These are phyloP conservation scores for Neonectria sp. DNA, from an alignment of 2,329 filamentous ascomycete species.

Conservation along the genomic window DNA sequence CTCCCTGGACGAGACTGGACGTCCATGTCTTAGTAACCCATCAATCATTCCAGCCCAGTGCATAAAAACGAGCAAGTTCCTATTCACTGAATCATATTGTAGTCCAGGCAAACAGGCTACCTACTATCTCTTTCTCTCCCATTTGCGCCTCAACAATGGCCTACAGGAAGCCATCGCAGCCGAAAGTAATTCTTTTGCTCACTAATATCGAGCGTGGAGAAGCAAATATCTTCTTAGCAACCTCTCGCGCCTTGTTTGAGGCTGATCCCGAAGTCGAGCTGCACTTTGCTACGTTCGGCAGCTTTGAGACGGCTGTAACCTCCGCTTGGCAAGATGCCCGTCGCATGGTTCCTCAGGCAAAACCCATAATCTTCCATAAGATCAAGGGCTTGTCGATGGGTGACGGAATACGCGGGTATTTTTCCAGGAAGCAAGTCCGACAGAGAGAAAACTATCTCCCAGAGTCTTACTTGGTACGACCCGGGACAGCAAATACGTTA, in stretches of 20 bases:
- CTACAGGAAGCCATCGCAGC: neutral
- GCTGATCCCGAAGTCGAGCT: slow-evolving; percentile 54
- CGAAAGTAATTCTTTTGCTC: slow-evolving; percentile 56
- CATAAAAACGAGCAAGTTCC: neutral
- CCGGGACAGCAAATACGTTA: slow-evolving; percentile 42
- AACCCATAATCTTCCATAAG: slow-evolving; percentile 48
- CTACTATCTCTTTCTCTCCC: neutral
- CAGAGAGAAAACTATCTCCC: slow-evolving; percentile 9
- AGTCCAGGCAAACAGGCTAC: no score
- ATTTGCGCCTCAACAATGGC: slow-evolving; percentile 5
- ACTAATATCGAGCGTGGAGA: slow-evolving; percentile 63
- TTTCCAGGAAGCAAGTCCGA: slow-evolving; percentile 1
- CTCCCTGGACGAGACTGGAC: neutral
- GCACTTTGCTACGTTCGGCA: slow-evolving; percentile 61
- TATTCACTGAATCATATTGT: neutral
- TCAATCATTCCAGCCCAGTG: neutral
- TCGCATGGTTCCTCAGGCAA: slow-evolving; percentile 2
- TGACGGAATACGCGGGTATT: slow-evolving; percentile 27
- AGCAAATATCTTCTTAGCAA: slow-evolving; percentile 62
- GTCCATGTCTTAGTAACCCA: neutral
- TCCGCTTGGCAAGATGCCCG: slow-evolving; percentile 29
- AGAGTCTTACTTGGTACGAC: slow-evolving; percentile 23
- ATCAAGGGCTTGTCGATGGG: slow-evolving; percentile 40
- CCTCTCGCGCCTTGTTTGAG: slow-evolving; percentile 56
- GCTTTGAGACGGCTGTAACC: slow-evolving; percentile 45